phyloP scores from a whole-genome alignment of 169 alveolate genomes.

The Theileria orientalis region DNA sequence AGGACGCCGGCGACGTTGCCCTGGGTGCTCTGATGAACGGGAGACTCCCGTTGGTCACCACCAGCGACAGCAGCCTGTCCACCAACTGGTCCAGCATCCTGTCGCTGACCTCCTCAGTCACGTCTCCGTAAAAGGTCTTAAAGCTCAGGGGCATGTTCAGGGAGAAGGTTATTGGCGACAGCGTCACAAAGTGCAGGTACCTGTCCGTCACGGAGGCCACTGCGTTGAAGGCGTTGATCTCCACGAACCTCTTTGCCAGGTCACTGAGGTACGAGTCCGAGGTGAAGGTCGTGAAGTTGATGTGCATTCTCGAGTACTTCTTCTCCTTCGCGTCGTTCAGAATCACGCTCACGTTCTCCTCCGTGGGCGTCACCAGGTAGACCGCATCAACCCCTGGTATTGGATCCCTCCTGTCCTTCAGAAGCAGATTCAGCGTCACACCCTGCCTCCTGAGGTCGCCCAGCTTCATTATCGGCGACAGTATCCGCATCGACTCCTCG shows the following conservation, averaged over 20 bases:
- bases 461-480: slow-evolving; percentile 79
- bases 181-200: slow-evolving; percentile 77
- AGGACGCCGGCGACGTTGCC: slow-evolving; percentile 70
- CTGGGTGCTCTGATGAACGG: slow-evolving; percentile 79
- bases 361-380: slow-evolving; percentile 70
- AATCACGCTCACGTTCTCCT: slow-evolving; percentile 66
- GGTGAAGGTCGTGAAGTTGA: slow-evolving; percentile 80
- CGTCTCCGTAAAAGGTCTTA: slow-evolving; percentile 63
- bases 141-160: slow-evolving; percentile 76
- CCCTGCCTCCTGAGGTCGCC: slow-evolving; percentile 84
- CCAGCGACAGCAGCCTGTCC: slow-evolving; percentile 75
- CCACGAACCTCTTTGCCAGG: slow-evolving; percentile 79
- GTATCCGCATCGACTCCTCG: slow-evolving; percentile 71
- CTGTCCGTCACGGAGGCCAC: slow-evolving; percentile 83
- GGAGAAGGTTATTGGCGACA: slow-evolving; percentile 79
- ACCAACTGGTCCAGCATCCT: slow-evolving; percentile 64
- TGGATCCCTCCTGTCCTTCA: slow-evolving; percentile 66
- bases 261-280: slow-evolving; percentile 69
- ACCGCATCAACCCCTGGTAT: slow-evolving; percentile 87
- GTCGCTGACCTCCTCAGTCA: slow-evolving; percentile 58
- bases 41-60: slow-evolving; percentile 78
- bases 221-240: slow-evolving; percentile 70
- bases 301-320: slow-evolving; percentile 78
- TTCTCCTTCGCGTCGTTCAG: slow-evolving; percentile 78
- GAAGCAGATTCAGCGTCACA: slow-evolving; percentile 77